These are phyloP conservation scores for Phaeosphaeriaceae sp. DNA, from an alignment of 2,329 filamentous ascomycete genomes.

Conservation along the genomic window DNA sequence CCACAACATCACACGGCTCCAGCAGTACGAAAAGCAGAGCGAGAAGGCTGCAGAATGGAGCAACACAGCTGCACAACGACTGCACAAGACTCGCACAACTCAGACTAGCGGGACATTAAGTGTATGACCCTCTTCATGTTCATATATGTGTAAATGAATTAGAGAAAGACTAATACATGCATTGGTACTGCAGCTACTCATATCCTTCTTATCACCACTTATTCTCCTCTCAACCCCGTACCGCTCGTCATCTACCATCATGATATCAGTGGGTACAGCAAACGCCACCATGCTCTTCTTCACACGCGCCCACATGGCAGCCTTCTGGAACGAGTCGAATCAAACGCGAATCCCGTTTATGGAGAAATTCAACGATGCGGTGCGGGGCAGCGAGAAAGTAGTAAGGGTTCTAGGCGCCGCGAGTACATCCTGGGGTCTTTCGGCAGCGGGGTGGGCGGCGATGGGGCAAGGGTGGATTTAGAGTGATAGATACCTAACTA, in stretches of 20 bases:
- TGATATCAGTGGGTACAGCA: constrained; percentile 14
- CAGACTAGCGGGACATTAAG: constrained; percentile 42
- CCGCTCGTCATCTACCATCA: constrained; percentile 4
- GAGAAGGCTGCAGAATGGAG: constrained; percentile 49
- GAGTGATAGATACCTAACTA: background rate
- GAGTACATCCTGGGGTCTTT: constrained; percentile 25
- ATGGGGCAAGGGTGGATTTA: constrained; percentile 13
- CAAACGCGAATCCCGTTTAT: constrained; percentile 46
- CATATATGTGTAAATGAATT: background rate
- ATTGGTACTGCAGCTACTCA: constrained; percentile 17
- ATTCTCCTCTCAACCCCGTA: constrained; percentile 18
- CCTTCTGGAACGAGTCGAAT: constrained; percentile 42
- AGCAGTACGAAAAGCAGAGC: constrained; percentile 42
- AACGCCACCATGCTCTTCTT: constrained; percentile 20
- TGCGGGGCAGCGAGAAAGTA: constrained; percentile 39
- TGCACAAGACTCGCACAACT: constrained; percentile 45
- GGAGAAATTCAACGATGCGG: constrained; percentile 46
- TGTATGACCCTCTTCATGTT: constrained; percentile 22
- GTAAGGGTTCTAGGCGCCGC: constrained; percentile 30
- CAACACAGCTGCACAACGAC: constrained; percentile 36
- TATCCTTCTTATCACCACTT: constrained; percentile 31
- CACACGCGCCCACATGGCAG: constrained; percentile 35
- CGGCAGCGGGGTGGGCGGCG: constrained; percentile 23
- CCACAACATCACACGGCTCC: constrained; percentile 45
- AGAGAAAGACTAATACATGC: background rate